Percentiles rank a stretch among this genome's conserved stretches.
These are phyloP conservation scores for Falciphora oryzae DNA, from an alignment of 2,329 filamentous ascomycete species.

Conservation along the genomic window DNA sequence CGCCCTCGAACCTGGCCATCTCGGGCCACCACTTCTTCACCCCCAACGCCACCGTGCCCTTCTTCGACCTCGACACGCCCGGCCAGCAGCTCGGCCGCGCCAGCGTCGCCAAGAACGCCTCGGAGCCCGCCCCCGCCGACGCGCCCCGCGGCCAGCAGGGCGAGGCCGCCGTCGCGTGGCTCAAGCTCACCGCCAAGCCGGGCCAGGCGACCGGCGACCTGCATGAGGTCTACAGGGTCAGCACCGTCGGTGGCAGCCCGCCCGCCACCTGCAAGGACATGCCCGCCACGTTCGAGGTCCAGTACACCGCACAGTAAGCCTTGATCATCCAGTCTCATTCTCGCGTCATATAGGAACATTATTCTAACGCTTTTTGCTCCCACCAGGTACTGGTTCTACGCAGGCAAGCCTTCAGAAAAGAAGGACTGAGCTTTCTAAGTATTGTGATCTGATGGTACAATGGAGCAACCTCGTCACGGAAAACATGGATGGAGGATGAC, in stretches of 20 bases:
- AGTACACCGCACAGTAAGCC: conserved; percentile 82
- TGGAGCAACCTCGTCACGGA: not conserved
- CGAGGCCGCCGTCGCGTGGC: conserved; percentile 70
- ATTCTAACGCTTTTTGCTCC: not conserved
- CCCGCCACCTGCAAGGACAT: conserved; percentile 67
- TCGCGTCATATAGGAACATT: not conserved
- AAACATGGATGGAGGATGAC: not conserved
- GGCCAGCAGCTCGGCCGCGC: conserved; percentile 52
- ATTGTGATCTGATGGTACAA: not conserved
- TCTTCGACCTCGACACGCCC: conserved; percentile 69
- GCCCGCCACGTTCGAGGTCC: conserved; percentile 59
- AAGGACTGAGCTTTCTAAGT: not conserved
- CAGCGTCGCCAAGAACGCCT: conserved; percentile 55
- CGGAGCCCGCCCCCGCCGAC: conserved; percentile 55
- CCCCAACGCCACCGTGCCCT: conserved; percentile 58
- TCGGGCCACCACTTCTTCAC: conserved; percentile 79
- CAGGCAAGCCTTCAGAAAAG: conserved; percentile 12
- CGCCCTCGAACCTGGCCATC: conserved; percentile 56
- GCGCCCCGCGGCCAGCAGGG: conserved; percentile 56
- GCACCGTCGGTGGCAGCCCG: conserved; percentile 75
- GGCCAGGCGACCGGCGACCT: conserved; percentile 56
- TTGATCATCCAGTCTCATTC: not conserved
- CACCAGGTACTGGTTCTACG: conserved; percentile 34
- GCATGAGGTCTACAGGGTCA: conserved; percentile 74
- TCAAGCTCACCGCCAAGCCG: conserved; percentile 57